Percentiles rank a stretch among this genome's conserved stretches.
Conservation (phyloP, 805 yeast species). For the Yarrowia sp. region DNA sequence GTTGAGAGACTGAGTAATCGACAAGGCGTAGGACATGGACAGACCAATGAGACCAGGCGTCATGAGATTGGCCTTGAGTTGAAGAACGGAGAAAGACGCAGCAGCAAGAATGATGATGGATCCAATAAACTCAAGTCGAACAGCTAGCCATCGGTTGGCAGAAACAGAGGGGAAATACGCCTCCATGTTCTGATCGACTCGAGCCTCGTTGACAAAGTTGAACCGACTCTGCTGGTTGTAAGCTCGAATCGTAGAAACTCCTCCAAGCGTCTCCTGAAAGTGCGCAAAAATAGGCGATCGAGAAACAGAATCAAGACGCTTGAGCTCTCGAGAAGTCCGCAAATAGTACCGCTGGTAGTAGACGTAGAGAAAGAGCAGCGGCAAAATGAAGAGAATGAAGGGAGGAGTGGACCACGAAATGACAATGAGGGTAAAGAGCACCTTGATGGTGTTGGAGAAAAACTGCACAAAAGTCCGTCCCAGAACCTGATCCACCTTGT, state of each 20-base stretch:
- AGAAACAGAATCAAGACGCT: slow-evolving; percentile 67
- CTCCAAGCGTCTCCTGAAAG: slow-evolving; percentile 76
- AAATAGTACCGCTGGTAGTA: slow-evolving; percentile 71
- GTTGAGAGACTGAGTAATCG: slow-evolving; percentile 86
- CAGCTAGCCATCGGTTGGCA: slow-evolving; percentile 97
- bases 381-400: slow-evolving; percentile 66
- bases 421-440: slow-evolving; percentile 67
- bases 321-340: slow-evolving; percentile 71
- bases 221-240: slow-evolving; percentile 65
- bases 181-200: slow-evolving; percentile 78
- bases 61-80: slow-evolving; percentile 63
- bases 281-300: slow-evolving; percentile 79
- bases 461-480: slow-evolving; percentile 43
- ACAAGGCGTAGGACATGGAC: slow-evolving; percentile 88
- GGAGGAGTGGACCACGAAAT: slow-evolving; percentile 88
- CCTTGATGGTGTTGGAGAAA: slow-evolving; percentile 40
- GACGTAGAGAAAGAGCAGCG: slow-evolving; percentile 59
- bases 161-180: slow-evolving; percentile 90
- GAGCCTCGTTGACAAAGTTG: slow-evolving; percentile 49
- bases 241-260: slow-evolving; percentile 75
- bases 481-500: slow-evolving; percentile 78
- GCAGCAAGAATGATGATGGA: slow-evolving; percentile 83
- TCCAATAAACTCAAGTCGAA: slow-evolving; percentile 86
- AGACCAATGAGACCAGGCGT: slow-evolving; percentile 93
- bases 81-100: slow-evolving; percentile 72